Conservation (phyloP, 2,329 filamentous ascomycete species). For the Ophioceras dolichostomum region DNA sequence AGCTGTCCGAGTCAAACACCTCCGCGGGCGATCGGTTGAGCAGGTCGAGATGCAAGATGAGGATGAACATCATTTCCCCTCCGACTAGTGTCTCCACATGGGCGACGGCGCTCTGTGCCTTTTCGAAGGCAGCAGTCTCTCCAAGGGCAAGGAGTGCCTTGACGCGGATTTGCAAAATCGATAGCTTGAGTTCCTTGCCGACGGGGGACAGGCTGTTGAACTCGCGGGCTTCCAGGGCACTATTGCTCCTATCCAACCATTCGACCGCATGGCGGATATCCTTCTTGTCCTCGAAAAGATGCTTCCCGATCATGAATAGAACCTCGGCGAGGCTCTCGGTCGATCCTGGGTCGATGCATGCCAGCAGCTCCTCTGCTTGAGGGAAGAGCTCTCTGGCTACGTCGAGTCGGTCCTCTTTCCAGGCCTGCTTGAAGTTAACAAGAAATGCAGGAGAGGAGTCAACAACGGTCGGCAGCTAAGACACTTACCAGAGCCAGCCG, state of each 20-base stretch:
- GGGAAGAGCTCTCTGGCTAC: slow-evolving; percentile 68
- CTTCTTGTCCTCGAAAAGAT: slow-evolving; percentile 32
- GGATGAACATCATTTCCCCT: slow-evolving; percentile 51
- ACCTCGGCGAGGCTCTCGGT: slow-evolving; percentile 54
- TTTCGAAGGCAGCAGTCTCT: slow-evolving; percentile 28
- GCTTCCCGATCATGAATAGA: slow-evolving; percentile 60
- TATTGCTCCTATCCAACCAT: slow-evolving; percentile 63
- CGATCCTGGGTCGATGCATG: slow-evolving; percentile 29
- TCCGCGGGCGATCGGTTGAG: slow-evolving; percentile 36
- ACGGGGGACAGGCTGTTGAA: slow-evolving; percentile 44
- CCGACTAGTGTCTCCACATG: slow-evolving; percentile 50
- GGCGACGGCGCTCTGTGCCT: slow-evolving; percentile 44
- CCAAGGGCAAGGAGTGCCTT: slow-evolving; percentile 37
- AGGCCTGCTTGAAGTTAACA: too few species aligned
- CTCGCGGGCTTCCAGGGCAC: slow-evolving; percentile 42
- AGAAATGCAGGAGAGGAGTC: too few species aligned
- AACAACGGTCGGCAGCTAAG: neutral
- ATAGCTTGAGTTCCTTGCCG: slow-evolving; percentile 50
- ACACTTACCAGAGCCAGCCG: slow-evolving; percentile 51
- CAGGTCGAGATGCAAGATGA: slow-evolving; percentile 57
- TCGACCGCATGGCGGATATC: slow-evolving; percentile 44
- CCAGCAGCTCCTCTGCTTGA: slow-evolving; percentile 35
- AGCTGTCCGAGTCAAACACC: slow-evolving; percentile 33
- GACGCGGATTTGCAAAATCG: slow-evolving; percentile 53
- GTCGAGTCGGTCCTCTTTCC: slow-evolving; percentile 60